Evolutionary conservation across 1,284 basidiomycete species (phyloP).

Genomic region (Sparassis latifolia): DNA sequence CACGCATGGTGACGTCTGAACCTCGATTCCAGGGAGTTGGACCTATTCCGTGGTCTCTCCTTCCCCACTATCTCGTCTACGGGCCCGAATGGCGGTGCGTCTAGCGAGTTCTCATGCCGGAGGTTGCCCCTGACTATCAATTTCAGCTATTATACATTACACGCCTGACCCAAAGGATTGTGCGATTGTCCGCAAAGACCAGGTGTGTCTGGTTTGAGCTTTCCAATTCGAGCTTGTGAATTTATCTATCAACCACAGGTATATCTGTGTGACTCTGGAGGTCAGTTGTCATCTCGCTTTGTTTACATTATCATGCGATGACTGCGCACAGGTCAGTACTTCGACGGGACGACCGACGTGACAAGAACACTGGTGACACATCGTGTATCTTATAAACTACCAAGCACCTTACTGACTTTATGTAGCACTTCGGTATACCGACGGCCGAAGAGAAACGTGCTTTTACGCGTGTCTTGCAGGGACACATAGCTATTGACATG

Average conservation of each 20-base stretch:
- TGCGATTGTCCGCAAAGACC: constrained; percentile 69
- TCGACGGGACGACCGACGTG: constrained; percentile 93
- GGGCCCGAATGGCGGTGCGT: constrained; percentile 78
- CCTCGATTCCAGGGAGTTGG: constrained; percentile 48
- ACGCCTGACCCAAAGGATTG: constrained; percentile 71
- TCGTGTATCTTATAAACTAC: background rate
- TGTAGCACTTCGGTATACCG: constrained; percentile 85
- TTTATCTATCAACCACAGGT: constrained; percentile 38
- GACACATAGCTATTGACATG: constrained; percentile 88
- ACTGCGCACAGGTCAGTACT: constrained; percentile 62
- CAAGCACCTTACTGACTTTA: background rate
- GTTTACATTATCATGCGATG: background rate
- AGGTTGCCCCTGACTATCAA: background rate
- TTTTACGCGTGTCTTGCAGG: constrained; percentile 93
- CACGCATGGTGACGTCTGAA: background rate
- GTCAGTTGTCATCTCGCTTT: constrained; percentile 27
- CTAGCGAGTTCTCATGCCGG: background rate
- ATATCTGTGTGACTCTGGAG: constrained; percentile 94
- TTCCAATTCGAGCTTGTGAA: background rate
- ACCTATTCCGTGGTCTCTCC: constrained; percentile 81
- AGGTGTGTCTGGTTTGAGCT: constrained; percentile 33
- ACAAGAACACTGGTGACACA: constrained; percentile 76
- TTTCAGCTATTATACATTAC: constrained; percentile 89
- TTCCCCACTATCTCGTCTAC: constrained; percentile 92
- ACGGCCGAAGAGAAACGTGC: constrained; percentile 79